Evolutionary conservation across 495 filamentous ascomycete species (phyloP).

Genomic region (Copromyces sp.): DNA sequence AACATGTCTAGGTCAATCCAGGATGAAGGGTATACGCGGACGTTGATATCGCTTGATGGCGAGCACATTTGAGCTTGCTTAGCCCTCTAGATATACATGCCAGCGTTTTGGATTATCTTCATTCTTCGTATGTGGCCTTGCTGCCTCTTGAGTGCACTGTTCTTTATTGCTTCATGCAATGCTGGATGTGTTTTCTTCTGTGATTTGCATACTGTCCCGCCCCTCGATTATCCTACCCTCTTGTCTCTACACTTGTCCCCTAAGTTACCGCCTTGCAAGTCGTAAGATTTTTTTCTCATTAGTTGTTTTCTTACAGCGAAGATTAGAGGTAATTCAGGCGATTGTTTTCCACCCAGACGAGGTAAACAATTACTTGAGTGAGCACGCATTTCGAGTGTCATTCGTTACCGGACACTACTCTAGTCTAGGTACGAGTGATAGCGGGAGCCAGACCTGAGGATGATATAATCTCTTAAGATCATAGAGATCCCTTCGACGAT

Average conservation of each 20-base stretch:
- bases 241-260: background rate
- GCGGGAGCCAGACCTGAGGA: background rate
- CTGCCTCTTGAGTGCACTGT: background rate
- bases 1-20: background rate
- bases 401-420: background rate
- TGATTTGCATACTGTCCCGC: background rate
- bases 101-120: background rate
- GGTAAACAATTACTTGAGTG: background rate
- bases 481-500: background rate
- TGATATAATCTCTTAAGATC: background rate
- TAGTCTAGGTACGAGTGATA: background rate
- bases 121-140: background rate
- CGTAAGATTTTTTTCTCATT: background rate
- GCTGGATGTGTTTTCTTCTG: background rate
- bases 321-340: background rate
- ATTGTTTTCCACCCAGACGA: background rate
- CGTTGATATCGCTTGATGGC: background rate
- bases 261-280: background rate
- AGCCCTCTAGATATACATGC: background rate
- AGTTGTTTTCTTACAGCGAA: background rate
- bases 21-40: background rate
- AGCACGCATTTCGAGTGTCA: background rate
- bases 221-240: background rate
- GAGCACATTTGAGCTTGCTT: background rate
- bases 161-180: background rate